Evolutionary conservation across 176 grass and related monocot species (phyloP), one percentile per base, ranked within the genome.

Genomic region (Elaeis guineensis): DNA sequence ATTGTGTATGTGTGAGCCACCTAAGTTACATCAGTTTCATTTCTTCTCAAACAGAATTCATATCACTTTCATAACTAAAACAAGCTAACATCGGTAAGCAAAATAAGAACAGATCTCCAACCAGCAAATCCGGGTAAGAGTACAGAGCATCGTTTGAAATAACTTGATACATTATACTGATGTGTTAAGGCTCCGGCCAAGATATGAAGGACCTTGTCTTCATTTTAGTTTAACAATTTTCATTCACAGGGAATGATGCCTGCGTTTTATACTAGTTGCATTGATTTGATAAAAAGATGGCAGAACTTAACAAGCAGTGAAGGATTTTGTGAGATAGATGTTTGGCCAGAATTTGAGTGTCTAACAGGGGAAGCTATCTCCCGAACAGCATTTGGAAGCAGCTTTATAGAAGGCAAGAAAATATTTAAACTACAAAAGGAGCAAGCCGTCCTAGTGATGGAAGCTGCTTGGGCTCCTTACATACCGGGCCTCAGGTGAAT

Each of bases 351-450:
- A 21, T 50, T 82, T 6, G 66, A 82, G 59, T 61, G 16, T 39
- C 50, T 82, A 2, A 66, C 66, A 16, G 72, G 59, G 20, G 79
- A 82, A 76, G 72, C 71, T 21, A 82, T 82, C 20, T 82, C 79
- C 19, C 65, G 72, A 48, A 28, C 79, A 19, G 72, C 79, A 5
- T 82, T 82, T 53, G 79, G 79, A 6, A 75, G 79, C 58, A 82
- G 44, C 72, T 82, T 66, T 53, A 17, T 61, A 22, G 79, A 76
- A 66, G 79, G 72, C 16, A 69, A 63, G 24, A 58, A 21, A n/a
- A 76, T 82, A 60, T 82, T 82, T 32, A 44, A 82, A 28, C 59
- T 82, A 16, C 66, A 76, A 61, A 59, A 50, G 2, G 72, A 82
- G 54, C 79, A 82, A 49, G 23, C 39, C 2, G 59, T 61, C 18